phyloP scores from a whole-genome alignment of 169 alveolate species.

The Eimeria necatrix region DNA sequence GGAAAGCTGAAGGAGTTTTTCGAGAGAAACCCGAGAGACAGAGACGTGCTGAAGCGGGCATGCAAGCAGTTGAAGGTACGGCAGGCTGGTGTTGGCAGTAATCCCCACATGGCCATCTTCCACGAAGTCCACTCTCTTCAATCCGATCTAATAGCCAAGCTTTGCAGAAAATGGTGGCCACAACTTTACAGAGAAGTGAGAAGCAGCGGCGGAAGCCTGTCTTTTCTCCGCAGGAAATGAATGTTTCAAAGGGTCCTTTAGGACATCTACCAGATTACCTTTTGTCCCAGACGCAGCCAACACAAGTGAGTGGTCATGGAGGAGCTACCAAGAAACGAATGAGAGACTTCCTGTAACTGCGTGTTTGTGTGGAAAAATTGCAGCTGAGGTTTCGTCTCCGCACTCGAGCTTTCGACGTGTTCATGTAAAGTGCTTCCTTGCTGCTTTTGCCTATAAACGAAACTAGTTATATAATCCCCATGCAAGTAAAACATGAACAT shows the following conservation, averaged over 20 bases:
- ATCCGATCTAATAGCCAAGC: background rate
- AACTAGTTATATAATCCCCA: too few species aligned
- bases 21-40: conserved; percentile 81
- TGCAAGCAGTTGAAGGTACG: conserved; percentile 71
- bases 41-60: conserved; percentile 65
- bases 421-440: too few species aligned
- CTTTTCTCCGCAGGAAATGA: background rate
- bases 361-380: too few species aligned
- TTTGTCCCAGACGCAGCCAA: conserved; percentile 43
- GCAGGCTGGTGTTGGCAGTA: background rate
- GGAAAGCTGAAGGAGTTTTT: conserved; percentile 77
- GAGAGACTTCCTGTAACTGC: too few species aligned
- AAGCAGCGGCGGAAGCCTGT: background rate
- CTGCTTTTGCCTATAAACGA: too few species aligned
- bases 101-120: background rate
- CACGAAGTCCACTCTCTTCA: background rate
- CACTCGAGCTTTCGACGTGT: too few species aligned
- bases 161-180: background rate
- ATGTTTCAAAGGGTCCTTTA: conserved; percentile 57
- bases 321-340: too few species aligned
- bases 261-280: conserved; percentile 73
- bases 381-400: too few species aligned
- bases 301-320: conserved; percentile 32
- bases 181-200: background rate
- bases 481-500: too few species aligned